These are phyloP conservation scores for Musa balbisiana DNA, from an alignment of 202 grass and related monocot species.

Conservation along the genomic window DNA sequence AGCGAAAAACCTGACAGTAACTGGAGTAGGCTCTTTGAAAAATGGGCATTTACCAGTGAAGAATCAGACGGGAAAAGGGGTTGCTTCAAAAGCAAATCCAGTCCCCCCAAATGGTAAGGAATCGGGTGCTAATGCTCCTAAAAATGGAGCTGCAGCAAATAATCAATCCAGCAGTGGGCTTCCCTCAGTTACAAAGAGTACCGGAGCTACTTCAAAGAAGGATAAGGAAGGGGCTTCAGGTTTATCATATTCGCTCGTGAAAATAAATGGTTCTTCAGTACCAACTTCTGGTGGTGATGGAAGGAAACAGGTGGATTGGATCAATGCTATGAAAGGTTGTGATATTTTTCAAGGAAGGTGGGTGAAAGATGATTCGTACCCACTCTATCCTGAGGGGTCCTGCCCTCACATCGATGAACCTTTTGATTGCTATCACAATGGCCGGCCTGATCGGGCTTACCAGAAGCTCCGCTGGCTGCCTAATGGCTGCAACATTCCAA, in stretches of 20 bases:
- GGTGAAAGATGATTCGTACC: slow-evolving; percentile 80
- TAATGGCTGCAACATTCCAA: slow-evolving; percentile 66
- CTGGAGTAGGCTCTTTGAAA: neutral
- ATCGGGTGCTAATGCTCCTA: neutral
- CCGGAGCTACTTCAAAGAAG: neutral
- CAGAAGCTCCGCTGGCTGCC: slow-evolving; percentile 94
- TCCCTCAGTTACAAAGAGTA: neutral
- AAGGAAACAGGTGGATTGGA: slow-evolving; percentile 54
- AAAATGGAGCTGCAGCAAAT: slow-evolving; percentile 19
- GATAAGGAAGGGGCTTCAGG: slow-evolving; percentile 2
- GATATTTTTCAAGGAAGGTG: slow-evolving; percentile 77
- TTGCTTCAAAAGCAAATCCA: neutral
- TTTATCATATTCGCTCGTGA: slow-evolving; percentile 6
- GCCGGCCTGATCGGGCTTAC: slow-evolving; percentile 57
- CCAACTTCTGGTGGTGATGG: slow-evolving; percentile 4
- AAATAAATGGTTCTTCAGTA: slow-evolving; percentile 19
- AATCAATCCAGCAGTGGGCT: neutral
- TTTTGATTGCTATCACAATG: slow-evolving; percentile 84
- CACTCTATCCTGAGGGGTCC: slow-evolving; percentile 75
- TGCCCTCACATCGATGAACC: slow-evolving; percentile 97
- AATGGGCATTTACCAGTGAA: neutral
- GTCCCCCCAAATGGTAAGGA: neutral
- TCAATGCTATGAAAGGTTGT: slow-evolving; percentile 54
- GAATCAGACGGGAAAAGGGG: neutral
- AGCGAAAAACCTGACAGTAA: slow-evolving; percentile 2